Conservation (phyloP, 2,329 filamentous ascomycete genomes). For the Macrophomina phaseolina region DNA sequence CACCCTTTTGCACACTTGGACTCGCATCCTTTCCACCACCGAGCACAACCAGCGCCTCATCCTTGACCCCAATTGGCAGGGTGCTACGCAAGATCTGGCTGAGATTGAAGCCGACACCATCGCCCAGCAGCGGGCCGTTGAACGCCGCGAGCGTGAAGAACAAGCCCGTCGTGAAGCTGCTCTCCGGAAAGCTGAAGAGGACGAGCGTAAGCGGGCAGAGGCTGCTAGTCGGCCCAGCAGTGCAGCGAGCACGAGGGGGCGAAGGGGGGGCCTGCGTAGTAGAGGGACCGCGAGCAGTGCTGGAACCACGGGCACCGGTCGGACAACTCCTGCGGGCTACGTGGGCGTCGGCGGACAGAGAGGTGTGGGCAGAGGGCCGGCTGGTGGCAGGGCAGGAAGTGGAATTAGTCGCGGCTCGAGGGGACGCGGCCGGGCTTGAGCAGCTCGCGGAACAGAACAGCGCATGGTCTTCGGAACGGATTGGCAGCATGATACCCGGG, state of each 20-base stretch:
- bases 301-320: conserved; percentile 34
- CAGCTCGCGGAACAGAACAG: not conserved
- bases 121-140: conserved; percentile 75
- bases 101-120: conserved; percentile 83
- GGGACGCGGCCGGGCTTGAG: conserved; percentile 18
- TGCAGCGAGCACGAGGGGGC: conserved; percentile 43
- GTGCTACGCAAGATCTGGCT: conserved; percentile 82
- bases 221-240: conserved; percentile 51
- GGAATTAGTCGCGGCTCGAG: conserved; percentile 18
- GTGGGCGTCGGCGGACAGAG: conserved; percentile 51
- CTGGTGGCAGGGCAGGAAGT: conserved; percentile 14
- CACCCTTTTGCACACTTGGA: conserved; percentile 92
- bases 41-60: conserved; percentile 96
- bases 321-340: conserved; percentile 44
- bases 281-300: conserved; percentile 19
- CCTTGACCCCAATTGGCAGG: conserved; percentile 86
- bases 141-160: conserved; percentile 78
- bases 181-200: conserved; percentile 57
- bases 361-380: conserved; percentile 52
- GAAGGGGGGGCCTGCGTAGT: conserved; percentile 37
- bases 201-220: conserved; percentile 65
- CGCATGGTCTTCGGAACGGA: not conserved
- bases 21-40: conserved; percentile 91
- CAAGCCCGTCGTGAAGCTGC: conserved; percentile 77
- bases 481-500: conserved; percentile 23